These are phyloP conservation scores for Allium sativum DNA, from an alignment of 106 monocot species.

Conservation along the genomic window DNA sequence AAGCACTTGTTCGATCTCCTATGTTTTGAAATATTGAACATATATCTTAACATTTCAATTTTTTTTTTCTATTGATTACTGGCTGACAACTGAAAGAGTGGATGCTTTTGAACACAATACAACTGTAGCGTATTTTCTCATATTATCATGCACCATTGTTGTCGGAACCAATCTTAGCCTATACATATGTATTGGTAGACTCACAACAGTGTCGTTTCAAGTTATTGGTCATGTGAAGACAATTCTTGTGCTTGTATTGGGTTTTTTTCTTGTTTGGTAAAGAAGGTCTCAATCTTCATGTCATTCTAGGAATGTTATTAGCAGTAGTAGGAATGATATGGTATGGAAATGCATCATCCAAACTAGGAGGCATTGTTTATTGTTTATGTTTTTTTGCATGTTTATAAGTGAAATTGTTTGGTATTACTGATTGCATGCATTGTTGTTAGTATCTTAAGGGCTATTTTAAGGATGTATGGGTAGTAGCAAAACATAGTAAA, in stretches of 20 bases:
- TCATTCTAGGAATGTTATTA: slow-evolving; percentile 56
- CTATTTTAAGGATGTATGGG: no score
- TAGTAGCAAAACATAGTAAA: no score
- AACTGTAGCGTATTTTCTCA: slow-evolving; percentile 35
- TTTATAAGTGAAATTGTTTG: no score
- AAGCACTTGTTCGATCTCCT: no score
- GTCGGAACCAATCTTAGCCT: slow-evolving; percentile 66
- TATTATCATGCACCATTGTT: slow-evolving; percentile 50
- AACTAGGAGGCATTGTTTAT: slow-evolving; percentile 48
- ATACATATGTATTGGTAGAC: slow-evolving; percentile 65
- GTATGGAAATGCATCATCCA: slow-evolving; percentile 67
- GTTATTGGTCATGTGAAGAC: slow-evolving; percentile 75
- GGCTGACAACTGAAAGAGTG: slow-evolving; percentile 56
- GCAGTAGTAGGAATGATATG: slow-evolving; percentile 64
- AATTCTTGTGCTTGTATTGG: slow-evolving; percentile 39
- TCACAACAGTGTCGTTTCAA: slow-evolving; percentile 69
- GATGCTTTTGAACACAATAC: slow-evolving; percentile 45
- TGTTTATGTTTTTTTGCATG: no score
- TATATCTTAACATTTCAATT: no score
- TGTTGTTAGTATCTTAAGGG: no score
- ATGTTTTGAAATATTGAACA: no score
- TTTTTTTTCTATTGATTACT: slow-evolving; percentile 58
- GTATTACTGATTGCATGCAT: no score
- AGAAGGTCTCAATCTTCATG: slow-evolving; percentile 60
- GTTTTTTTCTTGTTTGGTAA: slow-evolving; percentile 51